Evolutionary conservation across 495 filamentous ascomycete genomes (phyloP).

Genomic region (Penicillium crystallinum): DNA sequence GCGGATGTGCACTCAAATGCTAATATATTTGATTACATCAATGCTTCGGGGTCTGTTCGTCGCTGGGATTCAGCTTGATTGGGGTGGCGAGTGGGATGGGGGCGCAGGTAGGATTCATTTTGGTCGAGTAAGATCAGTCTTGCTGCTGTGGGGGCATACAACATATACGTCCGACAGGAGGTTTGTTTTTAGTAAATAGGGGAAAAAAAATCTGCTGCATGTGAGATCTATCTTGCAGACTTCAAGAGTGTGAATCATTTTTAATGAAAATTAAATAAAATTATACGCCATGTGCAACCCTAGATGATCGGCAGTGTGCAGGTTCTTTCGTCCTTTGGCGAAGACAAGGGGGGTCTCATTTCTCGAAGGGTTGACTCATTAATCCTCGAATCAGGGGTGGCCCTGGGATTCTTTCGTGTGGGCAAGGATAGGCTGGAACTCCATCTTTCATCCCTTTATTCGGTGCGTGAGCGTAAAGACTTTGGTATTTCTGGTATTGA

Average conservation of each 20-base stretch:
- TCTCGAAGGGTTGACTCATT: slow-evolving; percentile 24
- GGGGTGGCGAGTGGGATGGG: neutral
- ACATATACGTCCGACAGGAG: neutral
- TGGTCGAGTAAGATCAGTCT: neutral
- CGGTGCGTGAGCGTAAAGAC: slow-evolving; percentile 25
- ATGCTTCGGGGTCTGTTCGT: no score
- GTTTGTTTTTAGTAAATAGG: neutral
- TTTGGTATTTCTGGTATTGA: slow-evolving; percentile 5
- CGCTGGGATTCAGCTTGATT: neutral
- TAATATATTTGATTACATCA: neutral
- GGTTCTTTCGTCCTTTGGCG: slow-evolving; percentile 1
- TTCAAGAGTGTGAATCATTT: neutral
- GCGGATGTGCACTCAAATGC: neutral
- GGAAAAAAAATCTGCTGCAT: neutral
- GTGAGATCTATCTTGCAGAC: slow-evolving; percentile 5
- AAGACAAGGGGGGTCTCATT: slow-evolving; percentile 15
- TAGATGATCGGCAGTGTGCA: slow-evolving; percentile 24
- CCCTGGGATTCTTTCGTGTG: slow-evolving; percentile 16
- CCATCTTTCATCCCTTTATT: slow-evolving; percentile 19
- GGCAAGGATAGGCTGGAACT: slow-evolving; percentile 17
- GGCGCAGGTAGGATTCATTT: neutral
- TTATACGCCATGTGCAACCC: slow-evolving; percentile 24
- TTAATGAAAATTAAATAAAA: neutral
- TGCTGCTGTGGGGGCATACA: neutral
- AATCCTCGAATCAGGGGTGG: slow-evolving; percentile 18